Evolutionary conservation across 208 protist species (phyloP).

Genomic region (Crithidia acanthocephali): DNA sequence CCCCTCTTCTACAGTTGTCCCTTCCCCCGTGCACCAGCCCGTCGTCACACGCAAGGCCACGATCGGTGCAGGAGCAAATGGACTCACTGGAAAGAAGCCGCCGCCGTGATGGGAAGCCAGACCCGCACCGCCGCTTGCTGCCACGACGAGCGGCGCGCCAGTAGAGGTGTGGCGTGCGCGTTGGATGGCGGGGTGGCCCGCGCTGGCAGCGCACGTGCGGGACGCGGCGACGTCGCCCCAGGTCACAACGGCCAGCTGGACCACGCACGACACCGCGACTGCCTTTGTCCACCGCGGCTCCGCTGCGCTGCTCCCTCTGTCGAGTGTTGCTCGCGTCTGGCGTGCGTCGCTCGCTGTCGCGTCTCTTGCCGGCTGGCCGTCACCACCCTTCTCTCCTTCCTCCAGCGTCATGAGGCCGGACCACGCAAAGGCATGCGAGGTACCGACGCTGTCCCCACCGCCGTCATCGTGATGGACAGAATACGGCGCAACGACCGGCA

Average conservation of each 20-base stretch:
- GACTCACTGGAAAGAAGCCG: not conserved
- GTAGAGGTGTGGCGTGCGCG: too few species aligned
- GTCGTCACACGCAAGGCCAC: not conserved
- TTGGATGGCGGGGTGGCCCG: too few species aligned
- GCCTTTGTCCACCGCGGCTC: too few species aligned
- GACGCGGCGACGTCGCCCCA: conserved; percentile 8
- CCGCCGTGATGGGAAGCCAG: too few species aligned
- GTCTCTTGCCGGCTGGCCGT: too few species aligned
- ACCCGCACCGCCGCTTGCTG: too few species aligned
- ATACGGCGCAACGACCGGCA: not conserved
- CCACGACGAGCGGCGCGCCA: too few species aligned
- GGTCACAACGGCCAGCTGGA: not conserved
- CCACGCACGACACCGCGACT: not conserved
- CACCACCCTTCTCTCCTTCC: too few species aligned
- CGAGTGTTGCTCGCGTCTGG: too few species aligned
- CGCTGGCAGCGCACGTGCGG: not conserved
- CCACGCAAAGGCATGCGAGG: conserved; percentile 3
- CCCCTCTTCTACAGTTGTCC: not conserved
- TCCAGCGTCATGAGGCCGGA: not conserved
- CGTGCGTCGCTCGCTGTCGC: too few species aligned
- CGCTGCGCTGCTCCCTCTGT: too few species aligned
- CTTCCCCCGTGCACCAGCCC: not conserved
- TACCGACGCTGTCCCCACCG: not conserved
- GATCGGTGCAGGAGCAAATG: not conserved
- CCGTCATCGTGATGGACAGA: not conserved